phyloP scores from a whole-genome alignment of 805 yeast species.

The Tetrapisispora phaffii region DNA sequence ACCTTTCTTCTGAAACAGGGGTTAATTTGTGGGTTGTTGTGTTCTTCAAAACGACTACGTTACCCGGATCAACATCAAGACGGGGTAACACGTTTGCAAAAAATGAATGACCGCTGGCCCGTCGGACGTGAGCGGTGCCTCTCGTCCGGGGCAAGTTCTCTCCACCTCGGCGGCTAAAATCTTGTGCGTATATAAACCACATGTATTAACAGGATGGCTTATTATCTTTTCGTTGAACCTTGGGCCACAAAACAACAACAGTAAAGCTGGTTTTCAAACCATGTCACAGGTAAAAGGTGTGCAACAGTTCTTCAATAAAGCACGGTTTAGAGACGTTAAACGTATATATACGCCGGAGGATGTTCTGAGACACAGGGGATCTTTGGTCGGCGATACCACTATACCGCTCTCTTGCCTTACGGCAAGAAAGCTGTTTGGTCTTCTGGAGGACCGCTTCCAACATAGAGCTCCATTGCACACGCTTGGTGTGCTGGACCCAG shows the following conservation, averaged over 20 bases:
- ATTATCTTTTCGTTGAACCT: too few relatives aligned
- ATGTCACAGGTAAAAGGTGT: conserved; percentile 22
- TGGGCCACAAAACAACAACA: not conserved
- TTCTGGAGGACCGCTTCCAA: conserved; percentile 34
- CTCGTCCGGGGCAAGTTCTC: too few relatives aligned
- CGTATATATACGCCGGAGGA: conserved; percentile 45
- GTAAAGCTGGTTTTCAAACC: too few relatives aligned
- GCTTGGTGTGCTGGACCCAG: conserved; percentile 53
- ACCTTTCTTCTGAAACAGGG: too few relatives aligned
- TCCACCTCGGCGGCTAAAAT: not conserved
- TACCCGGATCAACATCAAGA: too few relatives aligned
- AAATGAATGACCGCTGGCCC: too few relatives aligned
- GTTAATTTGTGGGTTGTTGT: too few relatives aligned
- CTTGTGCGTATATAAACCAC: not conserved
- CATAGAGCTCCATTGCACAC: conserved; percentile 43
- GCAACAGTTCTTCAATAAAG: conserved; percentile 41
- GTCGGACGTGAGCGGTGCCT: too few relatives aligned
- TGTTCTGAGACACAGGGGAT: conserved; percentile 46
- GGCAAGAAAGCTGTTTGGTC: conserved; percentile 41
- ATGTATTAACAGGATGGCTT: too few relatives aligned
- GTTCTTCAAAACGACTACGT: too few relatives aligned
- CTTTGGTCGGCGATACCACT: conserved; percentile 23
- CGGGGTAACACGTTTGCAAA: too few relatives aligned
- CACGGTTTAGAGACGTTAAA: conserved; percentile 37
- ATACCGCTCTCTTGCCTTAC: conserved; percentile 36